Base-by-base conservation (phyloP, 306 rosid species). In the Gastrolobium villosum region DNA sequence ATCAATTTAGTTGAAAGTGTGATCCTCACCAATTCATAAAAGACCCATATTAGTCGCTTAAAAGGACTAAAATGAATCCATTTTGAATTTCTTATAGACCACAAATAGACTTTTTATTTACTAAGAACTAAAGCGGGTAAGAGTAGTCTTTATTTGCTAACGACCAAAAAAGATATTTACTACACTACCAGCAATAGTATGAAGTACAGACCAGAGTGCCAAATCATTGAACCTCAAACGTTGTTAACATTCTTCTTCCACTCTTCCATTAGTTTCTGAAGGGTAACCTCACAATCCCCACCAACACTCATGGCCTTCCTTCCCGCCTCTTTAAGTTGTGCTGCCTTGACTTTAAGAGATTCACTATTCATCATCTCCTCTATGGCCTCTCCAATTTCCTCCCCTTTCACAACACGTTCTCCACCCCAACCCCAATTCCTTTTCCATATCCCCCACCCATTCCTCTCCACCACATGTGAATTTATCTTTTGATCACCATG, bases 391-490 rank as follows among this genome's bases (percentile, higher is more conserved):
- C 81, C 90, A 49, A 86, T 74, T 60, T 88, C 92, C 15, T 83
- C 81, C 3, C 81, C 86, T 11, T 67, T 79, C 68, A 90, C 84
- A 31, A 54, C 0, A 9, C 41, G 6, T 39, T 76, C 69, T 0
- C 69, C 79, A 0, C 32, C 75, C 94, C 90, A 86, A 3, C 82
- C 90, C 94, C 90, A 90, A 2, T 26, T 43, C 28, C 28, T 76
- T 9, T 50, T 82, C 89, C 89, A 85, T 41, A 83, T 46, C 11
- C 93, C 93, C 59, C 85, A 26, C 68, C 90, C 91, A 30, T 43
- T 75, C 53, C 1, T 75, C 60, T 64, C 81, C 1, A 77, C 83
- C 79, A 84, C 77, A 64, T 86, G 84, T 15, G 90, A 87, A 60
- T 81, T 83, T 0, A 84, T 20, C 85, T 65, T 84, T n/a, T 87